Evolutionary conservation across 371 early-diverging fungal species (phyloP).

Genomic region (Mucor irregularis): DNA sequence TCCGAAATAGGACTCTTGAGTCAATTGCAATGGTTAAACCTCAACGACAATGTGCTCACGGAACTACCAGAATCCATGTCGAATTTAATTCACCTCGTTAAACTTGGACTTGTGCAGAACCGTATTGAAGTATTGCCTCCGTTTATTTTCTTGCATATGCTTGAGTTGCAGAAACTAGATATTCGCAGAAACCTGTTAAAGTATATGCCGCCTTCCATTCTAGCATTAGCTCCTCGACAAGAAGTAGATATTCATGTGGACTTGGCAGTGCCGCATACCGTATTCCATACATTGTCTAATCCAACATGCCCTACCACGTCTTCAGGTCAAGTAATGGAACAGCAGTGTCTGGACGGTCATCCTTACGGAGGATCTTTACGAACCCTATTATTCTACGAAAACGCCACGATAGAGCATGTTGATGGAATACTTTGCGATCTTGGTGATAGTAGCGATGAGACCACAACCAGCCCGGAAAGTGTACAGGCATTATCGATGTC

Average conservation of each 20-base stretch:
- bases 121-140: conserved; percentile 52
- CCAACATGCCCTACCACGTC: background rate
- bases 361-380: conserved; percentile 32
- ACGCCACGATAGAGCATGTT: conserved; percentile 19
- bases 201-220: conserved; percentile 48
- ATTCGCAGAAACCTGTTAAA: conserved; percentile 51
- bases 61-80: conserved; percentile 56
- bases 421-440: conserved; percentile 31
- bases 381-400: conserved; percentile 33
- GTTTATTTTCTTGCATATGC: conserved; percentile 37
- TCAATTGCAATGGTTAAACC: conserved; percentile 69
- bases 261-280: conserved; percentile 9
- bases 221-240: conserved; percentile 23
- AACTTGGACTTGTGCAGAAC: conserved; percentile 74
- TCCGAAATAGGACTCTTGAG: conserved; percentile 51
- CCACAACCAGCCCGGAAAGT: background rate
- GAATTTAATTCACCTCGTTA: conserved; percentile 57
- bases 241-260: conserved; percentile 22
- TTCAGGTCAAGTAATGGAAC: background rate
- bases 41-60: conserved; percentile 66
- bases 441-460: background rate
- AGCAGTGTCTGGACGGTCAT: conserved; percentile 3
- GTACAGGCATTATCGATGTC: background rate
- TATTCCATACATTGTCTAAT: conserved; percentile 10
- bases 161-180: conserved; percentile 51